These are phyloP conservation scores for Stephanodiscus minutulus DNA, from an alignment of 108 stramenopile species.

Conservation along the genomic window DNA sequence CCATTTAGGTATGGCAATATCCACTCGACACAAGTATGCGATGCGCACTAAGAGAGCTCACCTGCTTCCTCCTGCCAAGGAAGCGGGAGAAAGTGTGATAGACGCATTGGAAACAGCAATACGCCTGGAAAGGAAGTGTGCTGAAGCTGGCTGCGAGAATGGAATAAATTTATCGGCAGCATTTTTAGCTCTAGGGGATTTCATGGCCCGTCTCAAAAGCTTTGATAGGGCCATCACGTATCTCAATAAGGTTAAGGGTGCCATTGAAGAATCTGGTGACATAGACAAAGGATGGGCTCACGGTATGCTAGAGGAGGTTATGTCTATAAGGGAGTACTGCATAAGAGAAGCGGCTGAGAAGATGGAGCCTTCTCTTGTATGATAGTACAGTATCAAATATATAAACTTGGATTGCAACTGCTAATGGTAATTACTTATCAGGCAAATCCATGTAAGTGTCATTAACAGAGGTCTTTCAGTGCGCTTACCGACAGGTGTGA, in stretches of 20 bases:
- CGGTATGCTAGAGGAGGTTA: constrained; percentile 34
- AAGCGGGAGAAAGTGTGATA: constrained; percentile 29
- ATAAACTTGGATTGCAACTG: not conserved
- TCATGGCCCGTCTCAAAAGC: constrained; percentile 43
- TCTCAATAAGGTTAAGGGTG: constrained; percentile 25
- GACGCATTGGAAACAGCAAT: constrained; percentile 38
- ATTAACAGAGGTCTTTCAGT: no score
- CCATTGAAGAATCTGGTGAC: constrained; percentile 18
- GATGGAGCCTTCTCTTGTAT: constrained; percentile 7
- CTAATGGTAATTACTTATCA: no score
- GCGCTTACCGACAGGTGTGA: no score
- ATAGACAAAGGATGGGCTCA: constrained; percentile 35
- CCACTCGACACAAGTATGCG: constrained; percentile 48
- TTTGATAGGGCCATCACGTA: constrained; percentile 35
- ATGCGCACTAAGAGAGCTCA: constrained; percentile 42
- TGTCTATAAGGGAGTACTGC: constrained; percentile 29
- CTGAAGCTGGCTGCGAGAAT: constrained; percentile 38
- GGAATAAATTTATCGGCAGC: constrained; percentile 40
- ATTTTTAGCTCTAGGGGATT: constrained; percentile 40
- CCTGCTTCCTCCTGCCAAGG: constrained; percentile 45
- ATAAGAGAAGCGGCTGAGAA: constrained; percentile 21
- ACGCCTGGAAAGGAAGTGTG: constrained; percentile 30
- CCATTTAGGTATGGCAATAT: constrained; percentile 44
- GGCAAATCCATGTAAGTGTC: no score
- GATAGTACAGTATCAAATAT: not conserved